Base-by-base conservation (phyloP, 2,329 filamentous ascomycete genomes). In the Fusarium neocosmosporiellum region DNA sequence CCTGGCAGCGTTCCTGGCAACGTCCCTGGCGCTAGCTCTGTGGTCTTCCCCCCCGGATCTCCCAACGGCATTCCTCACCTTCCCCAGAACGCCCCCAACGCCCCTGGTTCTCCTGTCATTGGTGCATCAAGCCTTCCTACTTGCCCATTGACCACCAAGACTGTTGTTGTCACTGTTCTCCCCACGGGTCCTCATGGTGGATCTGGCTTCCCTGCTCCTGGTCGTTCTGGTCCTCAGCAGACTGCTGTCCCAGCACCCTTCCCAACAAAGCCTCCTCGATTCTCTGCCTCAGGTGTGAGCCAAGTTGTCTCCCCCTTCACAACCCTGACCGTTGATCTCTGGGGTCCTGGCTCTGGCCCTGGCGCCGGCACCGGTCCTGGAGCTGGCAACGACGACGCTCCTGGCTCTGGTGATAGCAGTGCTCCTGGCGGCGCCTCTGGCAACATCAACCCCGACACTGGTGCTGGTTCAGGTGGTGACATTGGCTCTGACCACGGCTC, bases 161-260 rank as follows among this genome's bases (percentile, higher is more conserved):
- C 86, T 41, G 81, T 88, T 68, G 86, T 87, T 72, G 78, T 88
- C 71, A 88, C 87, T 36, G 79, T 87, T 58, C 81, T 80, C 60
- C 81, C 83, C 16, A 77, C 79, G 65, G 77, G 73, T 50, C 69
- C 80, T 7, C 73, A 78, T 27, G 76, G 54, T 10, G 63, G 75
- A 55, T 72, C 71, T 54, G 63, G 58, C 27, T 73, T 66, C 50
- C 66, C 57, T 50, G 60, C 53, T 64, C 62, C 70, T 39, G 64
- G 67, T 59, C 73, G 67, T 46, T 64, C 71, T 9, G 71, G 63
- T 48, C 63, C 77, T 29, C 71, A 71, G 22, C 71, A 70, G 27
- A 75, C 77, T 41, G 59, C 64, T 54, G 62, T 63, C 20, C 64
- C 70, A 39, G 70, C 76, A 31, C 80, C 80, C 63, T 79, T 80